Evolutionary conservation across 2,329 filamentous ascomycete genomes (phyloP), one percentile per base, ranked within the genome.

Genomic region (Penicillium sp.): DNA sequence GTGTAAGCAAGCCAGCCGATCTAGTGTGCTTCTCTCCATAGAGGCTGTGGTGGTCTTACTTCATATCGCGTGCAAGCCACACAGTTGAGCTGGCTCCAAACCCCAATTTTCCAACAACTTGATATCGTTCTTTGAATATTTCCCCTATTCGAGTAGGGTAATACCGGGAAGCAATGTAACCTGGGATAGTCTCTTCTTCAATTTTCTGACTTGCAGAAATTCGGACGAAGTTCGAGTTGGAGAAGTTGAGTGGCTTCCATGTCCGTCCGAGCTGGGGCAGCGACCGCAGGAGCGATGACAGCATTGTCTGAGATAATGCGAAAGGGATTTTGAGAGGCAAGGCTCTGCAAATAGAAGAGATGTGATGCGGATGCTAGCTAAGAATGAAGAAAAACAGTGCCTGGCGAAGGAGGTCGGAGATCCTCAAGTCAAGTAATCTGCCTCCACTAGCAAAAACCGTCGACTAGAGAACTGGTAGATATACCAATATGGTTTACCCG

Each of bases 11-110:
- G 14, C 4, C 6, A 6, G 25, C 11, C 11, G 14, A 27, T 9
- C 21, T 7, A 41, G 14, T 27, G 5, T 4, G 25, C n/a, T n/a
- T n/a, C n/a, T n/a, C n/a, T n/a, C n/a, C n/a, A n/a, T n/a, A 7
- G 25, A 27, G 11, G 14, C 4, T n/a, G 11, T 27, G 25, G 19
- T 25, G 20, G 17, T 32, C 51, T 49, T 33, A 59, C 59, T 55
- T 20, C 50, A 64, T 56, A 17, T 65, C 62, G 30, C 59, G 50
- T 25, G 58, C 58, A 46, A 68, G 58, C 65, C 63, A 68, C 7
- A 48, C 56, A 0, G 62, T 67, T 15, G 62, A 67, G 17, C 35
- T 61, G 20, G 57, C 23, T 42, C 64, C 62, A 50, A 53, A 67
- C 15, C 63, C 63, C 7, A 65, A 39, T 47, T 67, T 67, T 1